Evolutionary conservation across 2,329 filamentous ascomycete genomes (phyloP), one percentile per base, ranked within the genome.

Genomic region (Lecanicillium sp.): DNA sequence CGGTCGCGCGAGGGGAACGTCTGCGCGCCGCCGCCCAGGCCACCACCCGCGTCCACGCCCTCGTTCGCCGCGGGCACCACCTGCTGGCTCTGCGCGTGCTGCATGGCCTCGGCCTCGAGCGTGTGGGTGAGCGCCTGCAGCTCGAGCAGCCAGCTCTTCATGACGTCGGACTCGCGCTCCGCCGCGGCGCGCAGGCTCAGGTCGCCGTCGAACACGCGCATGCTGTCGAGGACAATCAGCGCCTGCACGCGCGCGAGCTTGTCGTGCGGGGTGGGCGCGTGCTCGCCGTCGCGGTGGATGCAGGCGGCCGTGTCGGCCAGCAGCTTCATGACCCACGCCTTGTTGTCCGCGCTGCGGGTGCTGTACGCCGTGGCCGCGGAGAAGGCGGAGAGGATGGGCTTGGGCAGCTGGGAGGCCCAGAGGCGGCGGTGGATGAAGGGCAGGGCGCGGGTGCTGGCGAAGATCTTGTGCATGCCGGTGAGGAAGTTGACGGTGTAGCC

Each of bases 121-220:
- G 70, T 64, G 11, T 62, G 57, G 39, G 57, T 61, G 17, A 67
- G 21, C 20, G 54, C 54, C 10, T 54, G 54, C 11, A 74, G 59
- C 2, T 67, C 66, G 23, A 53, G 53, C 14, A 64, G 43, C 71
- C 71, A 74, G 3, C 54, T 52, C 43, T 65, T 43, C 15, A 71
- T 41, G 15, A 69, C 55, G 9, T 55, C 49, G 53, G 63, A 53
- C 44, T 72, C 69, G 30, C 65, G 56, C 51, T 73, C 68, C 0
- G 63, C 67, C n/a, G 71, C 60, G 2, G 68, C 63, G 17, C 65
- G 55, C 37, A 73, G 55, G 4, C 58, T 54, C 3, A 73, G 49
- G 43, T 74, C 70, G 0, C 70, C 71, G 33, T 73, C 70, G 44
- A 72, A 68, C 51, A 71, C 59, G 35, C 70, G 62, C 29, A 74